phyloP scores from a whole-genome alignment of 2,329 filamentous ascomycete genomes.

The Exophiala calicioides region DNA sequence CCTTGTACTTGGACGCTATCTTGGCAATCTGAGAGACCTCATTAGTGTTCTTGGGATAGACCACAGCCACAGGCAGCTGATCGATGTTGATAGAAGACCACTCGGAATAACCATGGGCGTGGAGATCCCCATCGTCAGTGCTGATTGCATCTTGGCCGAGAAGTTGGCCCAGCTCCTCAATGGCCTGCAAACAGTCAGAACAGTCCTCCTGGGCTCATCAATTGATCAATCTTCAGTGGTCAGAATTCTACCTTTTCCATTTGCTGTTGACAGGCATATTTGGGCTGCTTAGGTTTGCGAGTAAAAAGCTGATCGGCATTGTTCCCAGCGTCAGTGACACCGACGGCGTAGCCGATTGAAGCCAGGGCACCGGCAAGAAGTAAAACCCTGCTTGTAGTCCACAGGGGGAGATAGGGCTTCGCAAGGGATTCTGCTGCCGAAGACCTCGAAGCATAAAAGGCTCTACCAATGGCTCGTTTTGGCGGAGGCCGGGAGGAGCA shows the following conservation, averaged over 20 bases:
- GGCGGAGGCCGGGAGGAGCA: background rate
- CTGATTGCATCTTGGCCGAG: slow-evolving; percentile 63
- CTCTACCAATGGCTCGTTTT: background rate
- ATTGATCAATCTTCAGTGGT: no score
- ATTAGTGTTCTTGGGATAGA: slow-evolving; percentile 64
- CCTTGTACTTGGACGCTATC: slow-evolving; percentile 73
- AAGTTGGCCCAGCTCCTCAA: slow-evolving; percentile 53
- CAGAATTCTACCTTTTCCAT: no score
- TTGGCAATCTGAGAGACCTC: slow-evolving; percentile 66
- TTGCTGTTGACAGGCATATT: slow-evolving; percentile 42
- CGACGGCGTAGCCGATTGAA: slow-evolving; percentile 54
- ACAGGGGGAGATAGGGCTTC: slow-evolving; percentile 22
- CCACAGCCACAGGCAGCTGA: slow-evolving; percentile 64
- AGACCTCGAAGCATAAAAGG: slow-evolving; percentile 6
- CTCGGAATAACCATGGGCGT: slow-evolving; percentile 67
- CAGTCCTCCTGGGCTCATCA: no score
- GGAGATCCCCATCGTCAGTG: slow-evolving; percentile 64
- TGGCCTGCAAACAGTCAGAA: no score
- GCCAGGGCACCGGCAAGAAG: slow-evolving; percentile 53
- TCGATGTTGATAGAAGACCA: slow-evolving; percentile 70
- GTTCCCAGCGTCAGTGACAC: slow-evolving; percentile 44
- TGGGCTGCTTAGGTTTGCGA: slow-evolving; percentile 31
- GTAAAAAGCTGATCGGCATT: slow-evolving; percentile 33
- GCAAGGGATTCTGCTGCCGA: slow-evolving; percentile 8
- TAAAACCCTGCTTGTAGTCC: slow-evolving; percentile 51